A percentile compares a stretch with the other conserved stretches of the same genome.
phyloP scores from a whole-genome alignment of 2,329 filamentous ascomycete species.

The Clarireedia hainanense region DNA sequence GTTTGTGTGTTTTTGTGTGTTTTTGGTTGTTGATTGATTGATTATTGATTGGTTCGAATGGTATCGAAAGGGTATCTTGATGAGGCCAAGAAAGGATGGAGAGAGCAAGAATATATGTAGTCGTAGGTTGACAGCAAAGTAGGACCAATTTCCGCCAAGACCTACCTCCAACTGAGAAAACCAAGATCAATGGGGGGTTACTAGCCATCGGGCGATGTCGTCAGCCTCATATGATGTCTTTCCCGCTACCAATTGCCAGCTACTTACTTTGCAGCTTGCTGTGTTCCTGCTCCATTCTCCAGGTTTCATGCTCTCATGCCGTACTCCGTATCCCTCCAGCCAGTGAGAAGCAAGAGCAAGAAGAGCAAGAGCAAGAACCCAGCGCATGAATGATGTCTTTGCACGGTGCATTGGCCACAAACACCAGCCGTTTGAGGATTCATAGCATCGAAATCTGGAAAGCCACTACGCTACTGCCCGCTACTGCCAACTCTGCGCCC shows the following conservation, averaged over 20 bases:
- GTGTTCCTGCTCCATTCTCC: neutral
- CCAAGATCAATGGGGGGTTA: slow-evolving; percentile 6
- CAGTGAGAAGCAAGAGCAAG: too few relatives aligned
- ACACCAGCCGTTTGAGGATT: too few relatives aligned
- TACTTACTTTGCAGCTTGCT: neutral
- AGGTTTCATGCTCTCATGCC: too few relatives aligned
- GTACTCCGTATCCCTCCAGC: too few relatives aligned
- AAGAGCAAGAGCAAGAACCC: too few relatives aligned
- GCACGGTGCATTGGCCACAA: too few relatives aligned
- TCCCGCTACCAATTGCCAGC: neutral
- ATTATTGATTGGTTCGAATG: neutral
- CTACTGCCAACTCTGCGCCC: too few relatives aligned
- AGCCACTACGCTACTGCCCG: too few relatives aligned
- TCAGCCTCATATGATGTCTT: neutral
- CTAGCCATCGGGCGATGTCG: neutral
- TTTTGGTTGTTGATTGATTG: neutral
- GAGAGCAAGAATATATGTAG: neutral
- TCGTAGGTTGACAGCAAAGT: neutral
- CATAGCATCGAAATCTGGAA: too few relatives aligned
- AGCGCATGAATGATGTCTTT: too few relatives aligned
- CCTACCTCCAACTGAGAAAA: neutral
- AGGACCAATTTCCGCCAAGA: neutral
- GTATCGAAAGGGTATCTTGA: slow-evolving; percentile 7
- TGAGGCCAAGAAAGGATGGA: neutral
- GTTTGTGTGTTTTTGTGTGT: neutral